Percentiles rank a stretch among this genome's conserved stretches.
These are phyloP conservation scores for Grigorovia yakushimaensis DNA, from an alignment of 805 yeast species.

Conservation along the genomic window DNA sequence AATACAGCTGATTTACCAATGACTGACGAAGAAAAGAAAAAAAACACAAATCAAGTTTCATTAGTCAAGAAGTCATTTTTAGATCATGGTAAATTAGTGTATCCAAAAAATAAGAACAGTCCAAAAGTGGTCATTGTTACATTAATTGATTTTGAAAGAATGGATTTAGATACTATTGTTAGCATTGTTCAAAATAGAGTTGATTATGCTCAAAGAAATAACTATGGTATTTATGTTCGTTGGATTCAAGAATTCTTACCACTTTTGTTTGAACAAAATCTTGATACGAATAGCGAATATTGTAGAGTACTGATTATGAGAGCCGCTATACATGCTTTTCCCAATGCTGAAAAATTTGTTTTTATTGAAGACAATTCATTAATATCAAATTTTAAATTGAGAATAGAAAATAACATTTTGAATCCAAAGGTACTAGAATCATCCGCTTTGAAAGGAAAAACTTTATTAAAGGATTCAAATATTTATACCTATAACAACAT, in stretches of 20 bases:
- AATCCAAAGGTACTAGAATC: slow-evolving; percentile 51
- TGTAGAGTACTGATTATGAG: slow-evolving; percentile 36
- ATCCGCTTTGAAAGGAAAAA: slow-evolving; percentile 56
- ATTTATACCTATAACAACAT: slow-evolving; percentile 51
- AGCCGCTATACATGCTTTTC: slow-evolving; percentile 91
- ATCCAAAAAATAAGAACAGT: slow-evolving; percentile 20
- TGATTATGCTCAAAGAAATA: slow-evolving; percentile 74
- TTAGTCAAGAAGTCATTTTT: slow-evolving; percentile 49
- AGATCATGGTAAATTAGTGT: slow-evolving; percentile 52
- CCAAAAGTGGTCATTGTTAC: slow-evolving; percentile 74
- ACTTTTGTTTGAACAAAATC: slow-evolving; percentile 37
- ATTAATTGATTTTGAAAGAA: slow-evolving; percentile 63
- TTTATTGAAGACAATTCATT: slow-evolving; percentile 70
- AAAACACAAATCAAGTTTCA: slow-evolving; percentile 27
- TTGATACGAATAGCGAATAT: slow-evolving; percentile 17
- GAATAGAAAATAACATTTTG: slow-evolving; percentile 50
- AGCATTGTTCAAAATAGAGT: slow-evolving; percentile 76
- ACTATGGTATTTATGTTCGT: slow-evolving; percentile 75
- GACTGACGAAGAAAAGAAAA: slow-evolving; percentile 29
- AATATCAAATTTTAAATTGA: slow-evolving; percentile 60
- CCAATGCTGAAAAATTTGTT: slow-evolving; percentile 86
- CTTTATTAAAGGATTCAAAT: slow-evolving; percentile 39
- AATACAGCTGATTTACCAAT: slow-evolving; percentile 33
- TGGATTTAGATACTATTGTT: slow-evolving; percentile 48
- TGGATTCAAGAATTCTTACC: slow-evolving; percentile 81